Base-by-base conservation (phyloP, 2,329 filamentous ascomycete genomes). In the Remersonia thermophila region DNA sequence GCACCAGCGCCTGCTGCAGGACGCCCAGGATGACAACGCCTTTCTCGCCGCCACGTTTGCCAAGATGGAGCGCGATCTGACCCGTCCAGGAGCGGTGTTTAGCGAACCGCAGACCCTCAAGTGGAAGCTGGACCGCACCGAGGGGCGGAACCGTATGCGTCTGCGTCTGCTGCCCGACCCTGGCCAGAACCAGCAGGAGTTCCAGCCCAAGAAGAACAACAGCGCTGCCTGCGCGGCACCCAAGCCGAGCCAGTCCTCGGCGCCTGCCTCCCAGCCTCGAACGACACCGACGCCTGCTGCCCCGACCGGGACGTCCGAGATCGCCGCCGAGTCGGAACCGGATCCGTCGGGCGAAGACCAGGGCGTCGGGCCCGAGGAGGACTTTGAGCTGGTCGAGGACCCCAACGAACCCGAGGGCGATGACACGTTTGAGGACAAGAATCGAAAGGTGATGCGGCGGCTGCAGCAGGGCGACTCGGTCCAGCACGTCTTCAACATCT, bases 101-200 rank as follows among this genome's bases (percentile, higher is more conserved):
- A 77, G 80, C 35, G 73, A 80, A 27, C 63, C 70, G 0, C 63
- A 67, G 3, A 56, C 71, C 2, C 65, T 67, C 0, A 93, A 82
- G 55, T 98, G 89, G 89, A 86, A 89, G 50, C 71, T 98, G 11
- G 91, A 98, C 53, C 80, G 93, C 50, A 96, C 91, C 0, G 91
- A 98, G 61, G 89, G 91, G 9, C 79, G 87, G 9, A 94, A 95
- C 55, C 79, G 93, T 13, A 96, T 96, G 85, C 77, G 93, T 12
- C 68, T 94, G 49, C 77, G 91, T 18, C 73, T 94, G 34, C 68
- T 95, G 1, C 83, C 87, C 1, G 87, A 74, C 38, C 71, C 51
- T 3, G 35, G 73, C 0, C 66, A 69, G 1, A 69, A 76, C 16
- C 70, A 78, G 36, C 77, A 83, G 38, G 74, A 81, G 32, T 93